Base-by-base conservation (phyloP, 805 yeast species). In the Wickerhamiella cacticola region DNA sequence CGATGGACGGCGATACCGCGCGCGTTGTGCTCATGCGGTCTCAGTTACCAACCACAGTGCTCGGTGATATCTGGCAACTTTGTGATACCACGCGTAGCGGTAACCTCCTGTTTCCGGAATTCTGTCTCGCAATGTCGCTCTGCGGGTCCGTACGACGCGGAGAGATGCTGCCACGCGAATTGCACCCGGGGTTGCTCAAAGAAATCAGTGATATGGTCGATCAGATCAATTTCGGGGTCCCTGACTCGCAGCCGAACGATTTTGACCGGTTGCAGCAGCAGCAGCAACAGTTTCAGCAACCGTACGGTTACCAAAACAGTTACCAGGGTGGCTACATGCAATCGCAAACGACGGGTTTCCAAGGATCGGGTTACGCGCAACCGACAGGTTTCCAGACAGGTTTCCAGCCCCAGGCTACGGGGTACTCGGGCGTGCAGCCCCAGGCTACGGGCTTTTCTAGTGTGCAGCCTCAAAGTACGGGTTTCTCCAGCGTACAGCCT, bases 51-150 rank as follows among this genome's bases (percentile, higher is more conserved):
- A 86, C 95, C 2, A 70, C 75, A 22, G 76, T 80, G 38, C 71
- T 89, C 56, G 89, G 89, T 2, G 85, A 78, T 56, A 82, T 89
- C 52, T 89, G 97, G 97, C 79, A 82, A 21, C 68, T 89, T 50
- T 75, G 94, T n/a, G 97, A 89, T 60, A 80, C 94, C 1, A 82
- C 79, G 56, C 81, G 78, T 57, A 79, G 92, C 6, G 97, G 97
- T 1, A 73, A 78, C 48, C 73, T 89, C 52, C 66, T 89, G 56
- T 89, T 88, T 61, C 97, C 97, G 1, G 96, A 89, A 63, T 89
- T 89, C 70, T 94, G 94, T 13, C 70, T 89, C 54, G 87, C 95
- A 15, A 78, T 89, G 71, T 89, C 87, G 63, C 70, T 89, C 56
- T 87, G 95, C 61, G 82, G 83, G 56, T 65, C 77, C 58, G 82